Conservation (phyloP, 2,329 filamentous ascomycete genomes). For the Neobulgaria alba region DNA sequence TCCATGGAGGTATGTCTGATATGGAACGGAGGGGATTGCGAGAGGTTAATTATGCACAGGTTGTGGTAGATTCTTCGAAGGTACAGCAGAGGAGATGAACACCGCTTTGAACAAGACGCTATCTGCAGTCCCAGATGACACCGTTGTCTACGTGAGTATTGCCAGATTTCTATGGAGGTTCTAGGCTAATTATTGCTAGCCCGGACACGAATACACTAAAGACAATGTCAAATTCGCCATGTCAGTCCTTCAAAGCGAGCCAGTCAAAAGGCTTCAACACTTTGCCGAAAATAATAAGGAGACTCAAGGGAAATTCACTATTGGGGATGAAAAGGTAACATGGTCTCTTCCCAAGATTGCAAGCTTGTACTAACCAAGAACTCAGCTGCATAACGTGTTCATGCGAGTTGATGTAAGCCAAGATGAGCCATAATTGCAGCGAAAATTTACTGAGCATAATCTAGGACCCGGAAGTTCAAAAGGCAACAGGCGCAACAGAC, state of each 20-base stretch:
- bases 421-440: neutral
- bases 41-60: conserved; percentile 39
- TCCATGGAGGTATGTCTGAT: conserved; percentile 64
- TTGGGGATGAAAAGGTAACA: conserved; percentile 86
- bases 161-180: neutral
- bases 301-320: conserved; percentile 93
- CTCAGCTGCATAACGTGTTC: conserved; percentile 85
- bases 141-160: conserved; percentile 70
- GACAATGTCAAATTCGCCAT: conserved; percentile 83
- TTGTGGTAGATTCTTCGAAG: conserved; percentile 94
- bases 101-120: conserved; percentile 82
- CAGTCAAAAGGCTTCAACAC: conserved; percentile 66
- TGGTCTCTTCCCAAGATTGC: neutral
- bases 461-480: conserved; percentile 75
- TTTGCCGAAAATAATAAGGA: conserved; percentile 75
- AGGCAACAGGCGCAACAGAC: conserved; percentile 71
- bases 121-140: conserved; percentile 75
- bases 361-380: conserved; percentile 8
- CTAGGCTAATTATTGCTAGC: conserved; percentile 39
- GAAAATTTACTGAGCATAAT: neutral
- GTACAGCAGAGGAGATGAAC: conserved; percentile 83
- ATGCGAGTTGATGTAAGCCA: conserved; percentile 71
- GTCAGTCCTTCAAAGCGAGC: conserved; percentile 64
- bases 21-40: neutral
- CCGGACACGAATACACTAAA: conserved; percentile 98